Evolutionary conservation across 2,329 filamentous ascomycete genomes (phyloP), one percentile per base, ranked within the genome.

Genomic region (Pyrenochaeta sp.): DNA sequence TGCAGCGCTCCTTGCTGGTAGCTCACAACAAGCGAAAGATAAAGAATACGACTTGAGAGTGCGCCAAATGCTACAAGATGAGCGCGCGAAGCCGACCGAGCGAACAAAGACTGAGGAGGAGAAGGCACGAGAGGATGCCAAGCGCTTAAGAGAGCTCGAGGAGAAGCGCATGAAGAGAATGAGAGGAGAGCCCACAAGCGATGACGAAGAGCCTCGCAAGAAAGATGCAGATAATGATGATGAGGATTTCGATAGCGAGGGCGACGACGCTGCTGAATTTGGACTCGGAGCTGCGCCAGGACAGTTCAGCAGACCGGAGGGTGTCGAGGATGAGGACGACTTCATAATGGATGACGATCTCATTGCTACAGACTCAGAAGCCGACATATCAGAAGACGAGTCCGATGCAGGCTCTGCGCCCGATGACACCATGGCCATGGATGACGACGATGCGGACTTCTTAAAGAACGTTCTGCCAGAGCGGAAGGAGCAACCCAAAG

Each of bases 321-420:
- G 77, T 65, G 57, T 96, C 34, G 93, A 97, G 64, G 94, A 97
- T 67, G 94, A 98, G 73, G 94, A 98, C 68, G 92, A 97, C 68
- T 98, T 98, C 69, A 75, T 94, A 27, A 88, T 97, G 61, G 94
- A 98, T 58, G 91, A 95, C 61, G 90, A 96, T 71, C 84, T 98
- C 15, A 85, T 97, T 34, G 93, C 93, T 12, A 93, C 89, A 66
- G 91, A 88, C 37, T 94, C 91, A 2, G 81, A 83, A 46, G 69
- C 73, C n/a, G 78, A 81, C 8, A 69, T 74, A 4, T 74, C 68
- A 13, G 70, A 65, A 27, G 70, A 68, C 6, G 72, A 67, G 36
- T 72, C 73, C 42, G 72, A 71, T 0, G 68, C 66, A 19, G 72
- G 56, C n/a, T 72, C 72, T 8, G 75, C 71, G 15, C 66, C 74